Conservation (phyloP, 176 grass and related monocot genomes). For the Triticum aestivum region DNA sequence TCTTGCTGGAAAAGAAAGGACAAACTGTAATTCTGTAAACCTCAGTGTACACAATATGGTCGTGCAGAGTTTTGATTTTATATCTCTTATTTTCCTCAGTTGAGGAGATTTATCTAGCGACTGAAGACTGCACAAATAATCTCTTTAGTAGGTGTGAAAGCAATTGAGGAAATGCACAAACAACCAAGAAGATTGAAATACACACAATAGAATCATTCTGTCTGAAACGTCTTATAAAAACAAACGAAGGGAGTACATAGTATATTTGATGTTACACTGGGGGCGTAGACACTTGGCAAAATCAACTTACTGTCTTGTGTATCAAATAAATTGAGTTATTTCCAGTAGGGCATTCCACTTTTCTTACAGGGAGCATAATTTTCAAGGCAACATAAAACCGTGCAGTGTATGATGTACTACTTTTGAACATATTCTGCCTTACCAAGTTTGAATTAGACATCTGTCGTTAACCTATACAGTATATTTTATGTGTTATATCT, state of each 20-base stretch:
- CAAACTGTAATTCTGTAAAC: too few species aligned
- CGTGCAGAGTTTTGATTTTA: not conserved
- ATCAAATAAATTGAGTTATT: slow-evolving; percentile 27
- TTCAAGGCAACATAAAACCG: slow-evolving; percentile 60
- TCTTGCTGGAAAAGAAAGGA: too few species aligned
- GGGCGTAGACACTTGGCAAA: too few species aligned
- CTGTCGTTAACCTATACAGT: not conserved
- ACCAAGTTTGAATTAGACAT: not conserved
- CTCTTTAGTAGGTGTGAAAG: not conserved
- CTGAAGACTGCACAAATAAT: not conserved
- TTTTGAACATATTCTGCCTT: slow-evolving; percentile 60
- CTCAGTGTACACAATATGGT: too few species aligned
- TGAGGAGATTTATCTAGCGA: not conserved
- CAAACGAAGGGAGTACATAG: too few species aligned
- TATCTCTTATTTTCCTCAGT: not conserved
- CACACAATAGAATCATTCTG: not conserved
- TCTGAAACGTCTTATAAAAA: not conserved
- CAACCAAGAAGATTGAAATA: not conserved
- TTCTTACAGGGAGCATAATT: slow-evolving; percentile 6
- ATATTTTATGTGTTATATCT: not conserved
- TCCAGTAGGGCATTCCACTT: slow-evolving; percentile 1
- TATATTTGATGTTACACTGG: too few species aligned
- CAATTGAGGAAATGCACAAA: not conserved
- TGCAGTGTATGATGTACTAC: slow-evolving; percentile 54
- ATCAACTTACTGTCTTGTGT: not conserved